Conservation (phyloP, 345 rosid species). For the Aquilaria malaccensis region DNA sequence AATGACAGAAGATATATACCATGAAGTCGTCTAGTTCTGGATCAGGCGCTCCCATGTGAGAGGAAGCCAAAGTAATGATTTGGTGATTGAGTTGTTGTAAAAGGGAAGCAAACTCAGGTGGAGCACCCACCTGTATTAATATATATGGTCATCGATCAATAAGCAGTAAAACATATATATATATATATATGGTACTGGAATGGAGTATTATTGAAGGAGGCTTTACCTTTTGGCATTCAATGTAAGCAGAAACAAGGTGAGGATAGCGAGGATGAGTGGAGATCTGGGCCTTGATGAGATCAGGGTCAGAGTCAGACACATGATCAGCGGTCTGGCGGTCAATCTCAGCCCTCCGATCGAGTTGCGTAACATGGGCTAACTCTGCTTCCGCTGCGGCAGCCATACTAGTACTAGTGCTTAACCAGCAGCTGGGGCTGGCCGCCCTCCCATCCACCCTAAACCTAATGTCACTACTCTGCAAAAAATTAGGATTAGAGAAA, state of each 20-base stretch:
- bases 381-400: slow-evolving; percentile 8
- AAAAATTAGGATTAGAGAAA: too few relatives aligned
- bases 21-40: slow-evolving; percentile 70
- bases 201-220: background rate
- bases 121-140: slow-evolving; percentile 45
- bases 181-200: background rate
- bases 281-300: slow-evolving; percentile 56
- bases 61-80: slow-evolving; percentile 7
- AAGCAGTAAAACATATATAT: too few relatives aligned
- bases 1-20: slow-evolving; percentile 21
- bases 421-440: background rate
- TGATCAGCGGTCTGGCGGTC: background rate
- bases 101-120: slow-evolving; percentile 38
- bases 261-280: slow-evolving; percentile 59
- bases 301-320: slow-evolving; percentile 25
- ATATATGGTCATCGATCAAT: too few relatives aligned
- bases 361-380: slow-evolving; percentile 4
- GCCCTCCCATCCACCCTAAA: slow-evolving; percentile 8
- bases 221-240: slow-evolving; percentile 50
- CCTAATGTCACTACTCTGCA: slow-evolving; percentile 5
- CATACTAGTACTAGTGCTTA: slow-evolving; percentile 8
- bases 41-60: slow-evolving; percentile 38
- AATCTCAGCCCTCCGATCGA: slow-evolving; percentile 9
- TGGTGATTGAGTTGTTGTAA: slow-evolving; percentile 38
- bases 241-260: slow-evolving; percentile 44